Evolutionary conservation across 306 rosid species (phyloP), one percentile per base, ranked within the genome.

Genomic region (Cicer arietinum): DNA sequence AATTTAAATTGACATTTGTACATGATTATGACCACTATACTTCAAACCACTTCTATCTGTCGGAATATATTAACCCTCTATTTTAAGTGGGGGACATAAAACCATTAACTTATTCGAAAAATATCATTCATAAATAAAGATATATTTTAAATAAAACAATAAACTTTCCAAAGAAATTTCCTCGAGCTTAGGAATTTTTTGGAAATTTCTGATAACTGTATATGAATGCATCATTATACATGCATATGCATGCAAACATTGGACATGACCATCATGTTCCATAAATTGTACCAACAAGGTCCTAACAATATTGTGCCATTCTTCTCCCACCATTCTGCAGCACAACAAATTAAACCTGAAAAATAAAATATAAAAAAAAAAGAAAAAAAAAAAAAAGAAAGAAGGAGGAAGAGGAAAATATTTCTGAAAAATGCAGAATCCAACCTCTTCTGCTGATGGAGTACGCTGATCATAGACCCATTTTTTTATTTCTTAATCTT

Each of bases 401-500:
- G 16, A 14, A 6, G 1, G 2, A 66, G 44, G 13, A 16, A 6
- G 0, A 40, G 10, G 6, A 22, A 46, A 40, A 47, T 16, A 67
- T 71, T 53, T 53, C 80, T 53, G 62, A 52, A 60, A 44, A 75
- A 51, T 73, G 68, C 20, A 42, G 53, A 66, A 56, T 16, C 73
- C 16, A 39, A 45, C 71, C 62, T 7, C 47, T 80, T 80, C 62
- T 80, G 71, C 71, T 67, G 37, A 77, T 67, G 65, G 62, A 6
- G 67, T 77, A 69, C 13, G 80, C 77, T 61, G 40, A 68, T 67
- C 17, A n/a, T 37, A 67, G 20, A 14, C 69, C 10, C 30, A 14
- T 14, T 73, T 58, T 41, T 35, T 17, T 51, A 0, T 9, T 17
- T 43, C 45, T 43, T 44, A 17, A 25, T 69, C 4, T 46, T 75